Conservation (phyloP, 2,329 filamentous ascomycete genomes). For the Macrophomina pseudophaseolina region DNA sequence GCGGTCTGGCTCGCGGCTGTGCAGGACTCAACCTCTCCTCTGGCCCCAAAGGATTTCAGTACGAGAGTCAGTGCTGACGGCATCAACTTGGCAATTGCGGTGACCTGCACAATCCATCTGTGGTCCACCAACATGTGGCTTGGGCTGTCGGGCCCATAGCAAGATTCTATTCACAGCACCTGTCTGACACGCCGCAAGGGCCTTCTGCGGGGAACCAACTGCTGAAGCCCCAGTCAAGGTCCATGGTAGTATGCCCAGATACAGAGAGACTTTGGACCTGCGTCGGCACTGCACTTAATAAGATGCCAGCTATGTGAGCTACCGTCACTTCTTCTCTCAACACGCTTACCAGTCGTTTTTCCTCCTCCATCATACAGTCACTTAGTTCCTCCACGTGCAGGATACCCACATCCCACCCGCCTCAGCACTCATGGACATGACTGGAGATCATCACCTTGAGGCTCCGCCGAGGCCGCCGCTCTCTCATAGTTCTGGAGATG, state of each 20-base stretch:
- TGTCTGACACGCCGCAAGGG: neutral
- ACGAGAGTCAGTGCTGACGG: neutral
- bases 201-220: neutral
- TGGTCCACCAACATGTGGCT: constrained; percentile 5
- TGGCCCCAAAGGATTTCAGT: neutral
- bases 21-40: neutral
- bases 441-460: neutral
- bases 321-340: neutral
- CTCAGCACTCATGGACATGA: neutral
- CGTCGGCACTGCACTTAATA: neutral
- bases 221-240: neutral
- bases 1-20: neutral
- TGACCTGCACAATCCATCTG: neutral
- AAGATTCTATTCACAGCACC: constrained; percentile 4
- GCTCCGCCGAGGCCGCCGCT: constrained; percentile 12
- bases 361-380: neutral
- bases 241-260: neutral
- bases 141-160: constrained; percentile 1
- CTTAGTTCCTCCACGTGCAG: neutral
- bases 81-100: neutral
- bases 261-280: neutral
- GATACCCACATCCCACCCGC: neutral
- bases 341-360: constrained; percentile 4
- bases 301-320: neutral
- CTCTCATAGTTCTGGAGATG: constrained; percentile 4